These are phyloP conservation scores for Inonotus hispidus DNA, from an alignment of 1,284 basidiomycete species.

Conservation along the genomic window DNA sequence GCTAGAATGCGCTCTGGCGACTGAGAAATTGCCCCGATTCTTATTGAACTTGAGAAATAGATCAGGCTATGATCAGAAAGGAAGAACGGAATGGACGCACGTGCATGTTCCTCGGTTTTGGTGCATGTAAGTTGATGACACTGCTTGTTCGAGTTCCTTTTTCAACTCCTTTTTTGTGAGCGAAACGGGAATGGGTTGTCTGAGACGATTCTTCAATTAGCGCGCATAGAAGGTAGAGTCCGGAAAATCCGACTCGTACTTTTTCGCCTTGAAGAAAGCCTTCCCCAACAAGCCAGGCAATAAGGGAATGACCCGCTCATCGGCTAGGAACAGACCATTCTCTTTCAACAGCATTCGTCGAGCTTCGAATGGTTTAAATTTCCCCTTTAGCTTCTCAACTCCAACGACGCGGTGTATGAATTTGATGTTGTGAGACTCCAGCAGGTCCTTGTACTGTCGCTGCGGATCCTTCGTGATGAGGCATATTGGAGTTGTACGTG, in stretches of 20 bases:
- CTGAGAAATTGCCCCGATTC: constrained; percentile 77
- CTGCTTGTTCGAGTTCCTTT: constrained; percentile 83
- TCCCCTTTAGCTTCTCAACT: constrained; percentile 82
- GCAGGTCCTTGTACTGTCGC: constrained; percentile 90
- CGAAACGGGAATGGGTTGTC: constrained; percentile 91
- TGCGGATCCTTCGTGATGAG: constrained; percentile 96
- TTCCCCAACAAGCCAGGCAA: constrained; percentile 85
- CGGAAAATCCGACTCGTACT: constrained; percentile 45
- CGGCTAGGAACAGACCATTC: constrained; percentile 89
- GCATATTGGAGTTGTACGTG: constrained; percentile 74
- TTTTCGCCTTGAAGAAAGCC: constrained; percentile 92
- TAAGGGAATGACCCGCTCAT: constrained; percentile 84
- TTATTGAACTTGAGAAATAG: constrained; percentile 60
- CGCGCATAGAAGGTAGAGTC: not conserved
- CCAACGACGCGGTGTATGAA: constrained; percentile 94
- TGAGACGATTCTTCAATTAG: constrained; percentile 29
- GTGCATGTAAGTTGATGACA: constrained; percentile 91
- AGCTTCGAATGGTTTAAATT: constrained; percentile 92
- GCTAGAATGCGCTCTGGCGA: constrained; percentile 67
- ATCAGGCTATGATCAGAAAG: not conserved
- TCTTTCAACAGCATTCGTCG: constrained; percentile 81
- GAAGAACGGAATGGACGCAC: constrained; percentile 42
- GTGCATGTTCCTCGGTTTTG: constrained; percentile 89
- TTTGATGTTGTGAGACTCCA: constrained; percentile 73
- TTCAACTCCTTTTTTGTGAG: constrained; percentile 85